Percentiles rank a stretch among this genome's conserved stretches.
Conservation (phyloP, 371 early-diverging fungal genomes). For the Homolaphlyctis polyrhiza region DNA sequence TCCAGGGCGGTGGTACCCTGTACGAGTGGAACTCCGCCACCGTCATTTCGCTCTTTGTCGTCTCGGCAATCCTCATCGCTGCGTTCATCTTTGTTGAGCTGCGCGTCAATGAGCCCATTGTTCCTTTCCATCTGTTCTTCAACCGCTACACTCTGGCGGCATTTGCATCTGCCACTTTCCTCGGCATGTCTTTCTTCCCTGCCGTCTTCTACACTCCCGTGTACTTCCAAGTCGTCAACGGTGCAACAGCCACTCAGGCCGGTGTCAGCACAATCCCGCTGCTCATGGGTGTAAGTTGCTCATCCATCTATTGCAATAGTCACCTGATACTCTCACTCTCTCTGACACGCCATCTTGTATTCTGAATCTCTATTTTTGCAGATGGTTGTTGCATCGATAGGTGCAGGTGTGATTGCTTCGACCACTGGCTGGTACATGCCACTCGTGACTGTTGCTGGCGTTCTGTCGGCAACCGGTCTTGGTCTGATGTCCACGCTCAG, state of each 20-base stretch:
- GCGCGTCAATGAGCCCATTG: constrained; percentile 34
- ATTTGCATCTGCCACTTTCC: constrained; percentile 33
- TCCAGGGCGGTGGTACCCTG: constrained; percentile 19
- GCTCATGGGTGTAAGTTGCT: constrained; percentile 33
- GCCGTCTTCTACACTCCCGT: constrained; percentile 63
- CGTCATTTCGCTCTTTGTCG: constrained; percentile 22
- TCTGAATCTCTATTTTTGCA: background rate
- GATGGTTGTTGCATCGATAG: constrained; percentile 8
- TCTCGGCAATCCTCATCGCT: constrained; percentile 17
- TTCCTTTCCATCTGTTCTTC: constrained; percentile 29
- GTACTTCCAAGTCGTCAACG: constrained; percentile 71
- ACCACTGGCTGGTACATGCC: constrained; percentile 20
- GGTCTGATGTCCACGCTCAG: constrained; percentile 48
- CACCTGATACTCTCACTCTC: background rate
- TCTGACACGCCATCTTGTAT: background rate
- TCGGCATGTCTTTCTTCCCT: constrained; percentile 23
- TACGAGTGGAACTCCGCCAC: constrained; percentile 25
- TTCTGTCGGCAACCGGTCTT: constrained; percentile 34
- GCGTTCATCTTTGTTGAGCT: constrained; percentile 28
- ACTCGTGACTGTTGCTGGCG: constrained; percentile 26
- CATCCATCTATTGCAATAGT: background rate
- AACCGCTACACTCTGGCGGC: constrained; percentile 16
- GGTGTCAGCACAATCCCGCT: constrained; percentile 60
- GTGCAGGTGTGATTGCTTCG: constrained; percentile 7
- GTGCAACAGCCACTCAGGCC: constrained; percentile 46